These are phyloP conservation scores for Aureobasidium sp. DNA, from an alignment of 2,329 filamentous ascomycete species.

Conservation along the genomic window DNA sequence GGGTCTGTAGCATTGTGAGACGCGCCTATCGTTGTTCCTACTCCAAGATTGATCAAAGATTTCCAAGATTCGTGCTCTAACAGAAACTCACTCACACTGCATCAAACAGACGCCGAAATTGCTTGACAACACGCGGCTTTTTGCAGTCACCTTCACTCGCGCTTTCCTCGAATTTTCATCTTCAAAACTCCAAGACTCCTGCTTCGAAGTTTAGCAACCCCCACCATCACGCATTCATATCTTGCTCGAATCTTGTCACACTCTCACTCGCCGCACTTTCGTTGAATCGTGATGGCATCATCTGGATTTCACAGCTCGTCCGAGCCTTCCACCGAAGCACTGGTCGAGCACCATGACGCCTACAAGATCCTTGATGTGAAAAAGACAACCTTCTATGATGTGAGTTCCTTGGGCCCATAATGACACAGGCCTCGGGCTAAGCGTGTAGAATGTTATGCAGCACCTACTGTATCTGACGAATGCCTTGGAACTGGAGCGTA, in stretches of 20 bases:
- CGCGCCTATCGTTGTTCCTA: background rate
- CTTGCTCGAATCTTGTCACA: background rate
- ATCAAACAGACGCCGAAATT: background rate
- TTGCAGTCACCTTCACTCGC: background rate
- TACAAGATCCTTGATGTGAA: conserved; percentile 22
- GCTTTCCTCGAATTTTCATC: background rate
- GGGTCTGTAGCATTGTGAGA: background rate
- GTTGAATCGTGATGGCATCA: background rate
- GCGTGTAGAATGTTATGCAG: background rate
- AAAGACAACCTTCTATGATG: conserved; percentile 29
- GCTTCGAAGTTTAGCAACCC: background rate
- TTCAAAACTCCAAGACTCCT: background rate
- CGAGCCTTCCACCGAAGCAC: background rate
- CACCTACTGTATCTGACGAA: background rate
- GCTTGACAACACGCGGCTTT: background rate
- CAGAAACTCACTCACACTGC: background rate
- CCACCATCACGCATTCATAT: background rate
- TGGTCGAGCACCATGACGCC: background rate
- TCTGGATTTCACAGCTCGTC: too few species aligned
- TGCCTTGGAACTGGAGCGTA: background rate
- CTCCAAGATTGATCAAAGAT: background rate
- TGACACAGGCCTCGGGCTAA: background rate
- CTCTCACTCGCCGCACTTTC: background rate
- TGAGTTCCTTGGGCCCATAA: conserved; percentile 12
- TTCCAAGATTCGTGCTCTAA: background rate